Percentiles rank a stretch among this genome's conserved stretches.
phyloP scores from a whole-genome alignment of 768 basidiomycete genomes.

The Kwoniella sp. region DNA sequence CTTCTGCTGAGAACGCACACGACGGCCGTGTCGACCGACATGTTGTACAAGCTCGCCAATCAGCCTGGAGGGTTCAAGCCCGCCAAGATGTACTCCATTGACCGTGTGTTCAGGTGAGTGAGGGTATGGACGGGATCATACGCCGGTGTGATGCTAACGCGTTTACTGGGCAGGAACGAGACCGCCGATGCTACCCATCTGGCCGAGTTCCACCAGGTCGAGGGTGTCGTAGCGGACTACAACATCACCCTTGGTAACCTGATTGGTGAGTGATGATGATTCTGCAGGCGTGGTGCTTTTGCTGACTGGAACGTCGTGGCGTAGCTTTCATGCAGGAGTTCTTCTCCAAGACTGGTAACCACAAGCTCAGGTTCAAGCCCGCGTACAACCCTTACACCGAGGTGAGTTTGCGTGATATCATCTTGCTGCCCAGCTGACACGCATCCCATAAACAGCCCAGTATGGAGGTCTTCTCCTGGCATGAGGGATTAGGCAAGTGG shows the following conservation, averaged over 20 bases:
- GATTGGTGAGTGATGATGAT: slow-evolving; percentile 77
- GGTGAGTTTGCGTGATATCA: no score
- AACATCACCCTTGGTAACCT: slow-evolving; percentile 88
- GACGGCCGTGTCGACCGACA: slow-evolving; percentile 85
- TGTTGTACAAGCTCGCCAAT: slow-evolving; percentile 91
- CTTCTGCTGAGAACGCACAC: slow-evolving; percentile 94
- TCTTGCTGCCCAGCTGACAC: no score
- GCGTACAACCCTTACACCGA: slow-evolving; percentile 99
- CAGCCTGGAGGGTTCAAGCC: slow-evolving; percentile 73
- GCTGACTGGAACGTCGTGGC: background rate
- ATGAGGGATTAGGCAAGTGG: slow-evolving; percentile 87
- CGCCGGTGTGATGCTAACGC: no score
- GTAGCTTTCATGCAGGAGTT: slow-evolving; percentile 97
- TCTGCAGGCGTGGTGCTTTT: background rate
- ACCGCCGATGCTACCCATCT: slow-evolving; percentile 97
- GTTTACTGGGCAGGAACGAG: slow-evolving; percentile 85
- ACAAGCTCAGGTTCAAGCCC: slow-evolving; percentile 92
- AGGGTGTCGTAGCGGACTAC: slow-evolving; percentile 95
- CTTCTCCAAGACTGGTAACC: slow-evolving; percentile 96
- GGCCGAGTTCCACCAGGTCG: slow-evolving; percentile 99
- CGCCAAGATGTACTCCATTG: slow-evolving; percentile 93
- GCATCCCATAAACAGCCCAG: no score
- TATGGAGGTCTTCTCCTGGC: slow-evolving; percentile 97
- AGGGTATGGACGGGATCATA: no score
- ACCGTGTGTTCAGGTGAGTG: slow-evolving; percentile 74